Base-by-base conservation (phyloP, 352 stramenopile species). In the Phytophthora sojae region DNA sequence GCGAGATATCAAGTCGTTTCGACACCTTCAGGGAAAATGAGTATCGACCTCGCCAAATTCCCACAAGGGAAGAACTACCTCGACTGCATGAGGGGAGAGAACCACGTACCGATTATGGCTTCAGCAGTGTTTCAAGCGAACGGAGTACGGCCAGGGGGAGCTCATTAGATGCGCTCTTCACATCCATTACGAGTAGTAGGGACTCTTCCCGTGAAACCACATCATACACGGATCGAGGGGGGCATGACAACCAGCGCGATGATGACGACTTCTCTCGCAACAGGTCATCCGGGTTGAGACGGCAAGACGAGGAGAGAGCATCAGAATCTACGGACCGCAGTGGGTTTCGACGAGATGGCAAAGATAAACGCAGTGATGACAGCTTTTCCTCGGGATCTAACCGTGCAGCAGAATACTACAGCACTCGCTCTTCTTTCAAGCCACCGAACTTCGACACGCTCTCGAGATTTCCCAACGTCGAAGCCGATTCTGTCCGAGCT, bases 161-260 rank as follows among this genome's bases (percentile, higher is more conserved):
- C 14, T 56, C 37, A 17, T 58, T 67, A 2, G 50, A 64, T 30
- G 25, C 50, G 6, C 11, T 30, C 30, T 64, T 60, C 15, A 62
- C 67, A n/a, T 50, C 61, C 12, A 53, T 50, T 42, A 37, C 26
- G 19, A 71, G 50, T 53, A 53, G 19, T 32, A 42, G 42, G 25
- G 47, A 32, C 9, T n/a, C 12, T 14, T 26, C 5, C 12, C 30
- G 57, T 15, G 45, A 19, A 64, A 47, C 21, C 4, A 55, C 25
- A 29, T 30, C 53, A 21, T 25, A 42, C 26, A 49, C 3, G 21
- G 26, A 67, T 32, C 51, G 11, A 35, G 35, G 25, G 14, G 64
- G 45, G 12, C 55, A 61, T n/a, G 67, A 69, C 17, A 76, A 72
- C 15, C 63, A 72, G 35, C 44, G 51, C 17, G 68, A 76, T 6